Conservation (phyloP, 495 filamentous ascomycete genomes). For the Neurospora sp. region DNA sequence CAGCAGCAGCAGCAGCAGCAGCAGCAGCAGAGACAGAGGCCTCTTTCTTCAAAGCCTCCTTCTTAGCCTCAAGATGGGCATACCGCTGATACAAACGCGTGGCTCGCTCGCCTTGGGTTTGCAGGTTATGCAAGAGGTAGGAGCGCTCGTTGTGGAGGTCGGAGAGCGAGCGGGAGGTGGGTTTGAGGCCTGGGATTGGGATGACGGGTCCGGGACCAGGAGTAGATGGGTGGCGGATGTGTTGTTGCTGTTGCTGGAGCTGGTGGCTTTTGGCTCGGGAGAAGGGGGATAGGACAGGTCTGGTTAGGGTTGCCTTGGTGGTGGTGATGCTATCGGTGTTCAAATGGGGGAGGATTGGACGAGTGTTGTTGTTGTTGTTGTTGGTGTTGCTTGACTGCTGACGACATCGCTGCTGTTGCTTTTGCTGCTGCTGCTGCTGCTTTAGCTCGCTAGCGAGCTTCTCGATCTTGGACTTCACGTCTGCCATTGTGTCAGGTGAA, state of each 20-base stretch:
- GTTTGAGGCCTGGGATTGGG: slow-evolving; percentile 13
- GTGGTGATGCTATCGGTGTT: background rate
- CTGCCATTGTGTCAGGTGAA: background rate
- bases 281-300: background rate
- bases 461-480: background rate
- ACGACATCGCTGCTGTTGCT: background rate
- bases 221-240: background rate
- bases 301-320: background rate
- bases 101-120: slow-evolving; percentile 24
- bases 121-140: slow-evolving; percentile 29
- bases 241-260: background rate
- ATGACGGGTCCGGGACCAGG: background rate
- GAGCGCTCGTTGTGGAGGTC: slow-evolving; percentile 29
- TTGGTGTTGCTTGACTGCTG: background rate
- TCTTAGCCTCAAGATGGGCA: slow-evolving; percentile 14
- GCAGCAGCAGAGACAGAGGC: background rate
- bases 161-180: slow-evolving; percentile 18
- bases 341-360: background rate
- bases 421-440: background rate
- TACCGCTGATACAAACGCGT: slow-evolving; percentile 21
- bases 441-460: background rate
- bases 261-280: background rate
- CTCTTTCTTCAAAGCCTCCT: background rate
- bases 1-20: no score
- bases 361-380: background rate